phyloP scores from a whole-genome alignment of 495 filamentous ascomycete species.

The Podospora appendiculata region DNA sequence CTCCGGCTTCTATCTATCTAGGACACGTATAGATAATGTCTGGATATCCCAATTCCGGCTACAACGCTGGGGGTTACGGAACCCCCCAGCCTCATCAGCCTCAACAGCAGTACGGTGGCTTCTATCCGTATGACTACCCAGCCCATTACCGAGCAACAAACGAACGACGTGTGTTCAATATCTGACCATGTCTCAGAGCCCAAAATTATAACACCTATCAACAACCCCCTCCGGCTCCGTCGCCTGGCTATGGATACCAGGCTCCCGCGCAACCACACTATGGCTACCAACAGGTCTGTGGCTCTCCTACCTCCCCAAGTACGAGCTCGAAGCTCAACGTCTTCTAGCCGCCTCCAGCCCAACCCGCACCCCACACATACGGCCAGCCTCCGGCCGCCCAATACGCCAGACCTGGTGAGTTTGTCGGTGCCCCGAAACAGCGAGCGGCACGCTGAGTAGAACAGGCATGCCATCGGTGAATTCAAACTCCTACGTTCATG shows the following conservation, averaged over 20 bases:
- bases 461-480: conserved; percentile 37
- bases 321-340: conserved; percentile 9
- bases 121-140: conserved; percentile 28
- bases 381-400: conserved; percentile 28
- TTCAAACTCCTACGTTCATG: conserved; percentile 47
- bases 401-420: conserved; percentile 36
- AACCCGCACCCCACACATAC: conserved; percentile 27
- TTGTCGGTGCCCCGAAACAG: background rate
- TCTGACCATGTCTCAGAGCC: conserved; percentile 8
- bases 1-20: background rate
- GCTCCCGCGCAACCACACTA: conserved; percentile 35
- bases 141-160: background rate
- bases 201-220: conserved; percentile 15
- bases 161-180: background rate
- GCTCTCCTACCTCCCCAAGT: background rate
- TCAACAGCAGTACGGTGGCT: conserved; percentile 32
- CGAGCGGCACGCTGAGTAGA: conserved; percentile 3
- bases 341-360: conserved; percentile 17
- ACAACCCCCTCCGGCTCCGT: conserved; percentile 17
- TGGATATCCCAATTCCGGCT: conserved; percentile 35
- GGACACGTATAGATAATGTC: conserved; percentile 15
- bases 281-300: conserved; percentile 20
- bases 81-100: conserved; percentile 29
- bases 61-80: conserved; percentile 31
- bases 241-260: conserved; percentile 40